Percentiles rank a stretch among this genome's conserved stretches.
These are phyloP conservation scores for Aspergillaceae sp. DNA, from an alignment of 2,329 filamentous ascomycete genomes.

Conservation along the genomic window DNA sequence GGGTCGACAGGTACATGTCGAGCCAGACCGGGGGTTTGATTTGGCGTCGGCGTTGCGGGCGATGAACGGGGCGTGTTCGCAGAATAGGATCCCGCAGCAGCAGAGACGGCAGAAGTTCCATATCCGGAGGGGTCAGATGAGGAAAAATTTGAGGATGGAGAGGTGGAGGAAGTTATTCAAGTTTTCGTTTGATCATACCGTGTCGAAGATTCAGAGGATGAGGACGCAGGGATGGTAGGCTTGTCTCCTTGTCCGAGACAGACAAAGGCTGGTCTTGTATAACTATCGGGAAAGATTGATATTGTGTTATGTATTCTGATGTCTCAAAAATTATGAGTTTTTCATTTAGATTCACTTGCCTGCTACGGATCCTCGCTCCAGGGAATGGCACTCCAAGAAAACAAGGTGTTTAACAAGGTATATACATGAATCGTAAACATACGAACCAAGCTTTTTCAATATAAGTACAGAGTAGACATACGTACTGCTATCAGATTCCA, in stretches of 20 bases:
- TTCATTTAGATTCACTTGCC: no score
- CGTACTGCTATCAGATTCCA: no score
- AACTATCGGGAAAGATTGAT: conserved; percentile 6
- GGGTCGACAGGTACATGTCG: conserved; percentile 27
- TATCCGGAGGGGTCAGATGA: conserved; percentile 33
- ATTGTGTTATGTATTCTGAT: conserved; percentile 11
- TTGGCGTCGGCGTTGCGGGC: conserved; percentile 20
- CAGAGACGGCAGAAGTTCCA: conserved; percentile 31
- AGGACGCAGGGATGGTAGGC: conserved; percentile 39
- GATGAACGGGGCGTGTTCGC: conserved; percentile 16
- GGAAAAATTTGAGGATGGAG: conserved; percentile 30
- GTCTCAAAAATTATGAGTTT: background rate
- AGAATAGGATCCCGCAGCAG: conserved; percentile 28
- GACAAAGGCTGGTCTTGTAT: conserved; percentile 3
- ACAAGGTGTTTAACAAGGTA: no score
- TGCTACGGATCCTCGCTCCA: no score
- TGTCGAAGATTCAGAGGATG: conserved; percentile 36
- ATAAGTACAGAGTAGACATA: conserved; percentile 1
- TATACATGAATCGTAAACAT: conserved; percentile 5
- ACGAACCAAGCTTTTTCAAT: background rate
- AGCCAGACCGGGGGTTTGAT: conserved; percentile 26
- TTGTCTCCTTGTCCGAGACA: background rate
- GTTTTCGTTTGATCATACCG: conserved; percentile 35
- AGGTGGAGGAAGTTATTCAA: conserved; percentile 40
- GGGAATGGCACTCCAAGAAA: no score